These are phyloP conservation scores for Meyerozyma guilliermondii DNA, from an alignment of 1,139 yeast species.

Conservation along the genomic window DNA sequence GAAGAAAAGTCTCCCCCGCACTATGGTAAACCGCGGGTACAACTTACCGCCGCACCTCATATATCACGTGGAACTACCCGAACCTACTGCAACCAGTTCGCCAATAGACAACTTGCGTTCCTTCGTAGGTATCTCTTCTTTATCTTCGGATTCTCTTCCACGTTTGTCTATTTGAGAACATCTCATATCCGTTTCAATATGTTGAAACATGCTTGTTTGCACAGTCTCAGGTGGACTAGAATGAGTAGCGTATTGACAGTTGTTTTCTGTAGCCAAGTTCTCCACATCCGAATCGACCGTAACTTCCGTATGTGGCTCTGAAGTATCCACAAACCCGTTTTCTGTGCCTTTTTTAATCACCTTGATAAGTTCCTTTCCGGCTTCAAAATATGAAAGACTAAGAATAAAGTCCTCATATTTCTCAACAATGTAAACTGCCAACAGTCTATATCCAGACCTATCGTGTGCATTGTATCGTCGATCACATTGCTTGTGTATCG, in stretches of 20 bases:
- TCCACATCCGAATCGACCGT: conserved; percentile 23
- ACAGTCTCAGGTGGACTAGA: conserved; percentile 1
- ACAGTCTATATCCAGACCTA: conserved; percentile 24
- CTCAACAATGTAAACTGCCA: conserved; percentile 47
- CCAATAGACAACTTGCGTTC: not conserved
- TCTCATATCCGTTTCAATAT: conserved; percentile 10
- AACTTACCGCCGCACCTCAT: not conserved
- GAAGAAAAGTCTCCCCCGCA: not conserved
- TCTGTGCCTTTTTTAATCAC: conserved; percentile 19
- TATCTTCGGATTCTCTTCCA: conserved; percentile 15
- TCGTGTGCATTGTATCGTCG: conserved; percentile 24
- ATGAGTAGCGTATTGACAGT: not conserved
- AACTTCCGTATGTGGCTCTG: conserved; percentile 1
- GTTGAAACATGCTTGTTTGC: conserved; percentile 10
- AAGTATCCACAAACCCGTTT: conserved; percentile 1
- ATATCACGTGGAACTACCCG: not conserved
- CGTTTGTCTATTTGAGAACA: conserved; percentile 8
- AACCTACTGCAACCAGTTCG: not conserved
- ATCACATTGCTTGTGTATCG: conserved; percentile 35
- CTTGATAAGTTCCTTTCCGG: conserved; percentile 28
- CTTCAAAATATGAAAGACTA: conserved; percentile 23
- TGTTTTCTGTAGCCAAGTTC: conserved; percentile 11
- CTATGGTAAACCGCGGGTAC: not conserved
- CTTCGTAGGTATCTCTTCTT: conserved; percentile 2
- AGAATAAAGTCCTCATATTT: conserved; percentile 30